Evolutionary conservation across 495 filamentous ascomycete genomes (phyloP), one percentile per base, ranked within the genome.

Genomic region (Baudoinia panamericana): DNA sequence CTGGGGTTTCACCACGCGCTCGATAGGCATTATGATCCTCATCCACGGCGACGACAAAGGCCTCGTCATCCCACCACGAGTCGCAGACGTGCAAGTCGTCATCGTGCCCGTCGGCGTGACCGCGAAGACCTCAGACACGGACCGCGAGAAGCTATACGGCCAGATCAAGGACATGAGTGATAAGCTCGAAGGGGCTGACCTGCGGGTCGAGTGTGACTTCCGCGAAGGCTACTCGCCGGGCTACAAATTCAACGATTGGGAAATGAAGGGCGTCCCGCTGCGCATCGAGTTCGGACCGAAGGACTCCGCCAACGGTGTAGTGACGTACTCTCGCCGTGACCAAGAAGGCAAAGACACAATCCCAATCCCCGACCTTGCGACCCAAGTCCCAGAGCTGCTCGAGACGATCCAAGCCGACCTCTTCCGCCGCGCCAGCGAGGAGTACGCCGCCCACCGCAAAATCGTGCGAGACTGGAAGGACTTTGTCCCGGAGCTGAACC

Each of bases 171-270:
- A 71, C 19, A 65, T 96, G 28, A 71, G 70, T 42, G 57, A 62
- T 15, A 70, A 59, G 41, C 56, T 69, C 30, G 53, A 62, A 27
- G 55, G 58, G n/a, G 59, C 51, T 20, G 50, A 57, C 23, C 54
- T 70, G 1, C 63, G 67, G 6, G 56, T 69, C 28, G 64, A 84
- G 29, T 73, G 74, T 42, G 90, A 97, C 59, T 64, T 69, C 46
- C 76, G 90, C 29, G 84, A 93, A 6, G 77, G 75, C 42, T 86
- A 93, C 67, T 87, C 83, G 42, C 85, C 90, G 11, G 88, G 83
- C 46, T 94, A 78, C 73, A 96, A 97, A 62, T 95, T 96, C 71
- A 90, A 90, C 67, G 83, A 96, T 63, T 93, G 82, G 81, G 92
- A 97, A 62, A 67, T 93, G 43, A 86, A 84, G 61, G 90, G 90